phyloP scores from a whole-genome alignment of 306 rosid genomes.

The Acmispon strigosus region DNA sequence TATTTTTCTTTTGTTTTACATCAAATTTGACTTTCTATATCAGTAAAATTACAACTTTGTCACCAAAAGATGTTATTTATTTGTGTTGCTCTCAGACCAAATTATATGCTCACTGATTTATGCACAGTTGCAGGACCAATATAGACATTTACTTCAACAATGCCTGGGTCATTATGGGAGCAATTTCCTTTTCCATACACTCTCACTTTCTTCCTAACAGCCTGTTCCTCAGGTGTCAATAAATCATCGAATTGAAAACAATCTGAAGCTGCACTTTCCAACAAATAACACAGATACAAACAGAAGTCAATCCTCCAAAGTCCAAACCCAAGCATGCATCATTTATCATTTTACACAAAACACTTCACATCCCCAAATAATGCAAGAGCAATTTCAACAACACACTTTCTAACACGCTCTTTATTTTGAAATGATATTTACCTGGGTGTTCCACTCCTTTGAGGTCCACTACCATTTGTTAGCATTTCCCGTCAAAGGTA shows the following conservation, averaged over 20 bases:
- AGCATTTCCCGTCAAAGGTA: no score
- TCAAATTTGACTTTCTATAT: not conserved
- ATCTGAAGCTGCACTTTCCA: slow-evolving; percentile 52
- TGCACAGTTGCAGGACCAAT: not conserved
- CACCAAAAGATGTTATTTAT: no score
- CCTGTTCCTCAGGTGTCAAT: slow-evolving; percentile 61
- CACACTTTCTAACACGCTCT: no score
- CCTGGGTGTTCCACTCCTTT: no score
- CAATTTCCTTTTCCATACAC: slow-evolving; percentile 63
- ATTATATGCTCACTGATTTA: not conserved
- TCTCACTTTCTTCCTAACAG: slow-evolving; percentile 56
- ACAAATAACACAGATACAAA: slow-evolving; percentile 2
- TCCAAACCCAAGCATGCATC: not conserved
- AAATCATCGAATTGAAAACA: slow-evolving; percentile 57
- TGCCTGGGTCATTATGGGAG: slow-evolving; percentile 84
- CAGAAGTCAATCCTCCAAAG: not conserved
- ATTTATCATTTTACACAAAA: not conserved
- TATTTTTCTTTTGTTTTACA: not conserved
- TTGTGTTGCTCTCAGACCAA: not conserved
- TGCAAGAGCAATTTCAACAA: not conserved
- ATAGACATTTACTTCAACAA: not conserved
- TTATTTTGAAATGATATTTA: no score
- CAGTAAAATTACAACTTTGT: not conserved
- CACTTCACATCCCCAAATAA: not conserved
- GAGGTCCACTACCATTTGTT: no score